Base-by-base conservation (phyloP, 805 yeast species). In the Candida anglica region DNA sequence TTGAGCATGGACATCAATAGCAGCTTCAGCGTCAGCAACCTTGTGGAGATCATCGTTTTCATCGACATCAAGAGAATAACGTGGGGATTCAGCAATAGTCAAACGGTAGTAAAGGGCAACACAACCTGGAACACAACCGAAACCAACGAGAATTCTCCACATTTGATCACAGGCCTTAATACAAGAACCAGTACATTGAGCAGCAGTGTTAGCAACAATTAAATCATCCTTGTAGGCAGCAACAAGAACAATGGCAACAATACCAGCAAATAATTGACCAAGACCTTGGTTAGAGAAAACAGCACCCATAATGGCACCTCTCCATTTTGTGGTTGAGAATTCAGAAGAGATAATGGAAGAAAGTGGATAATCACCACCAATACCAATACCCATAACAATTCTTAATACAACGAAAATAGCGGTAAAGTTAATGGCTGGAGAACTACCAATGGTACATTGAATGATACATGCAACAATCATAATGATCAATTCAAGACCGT, bases 221-320 rank as follows among this genome's bases (percentile, higher is more conserved):
- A 87, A 66, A 25, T 70, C 70, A 45, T 66, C 59, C 60, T 83
- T 85, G 74, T 82, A 88, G 50, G 79, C 95, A 37, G 81, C 84
- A 46, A 86, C 83, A 54, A 78, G 72, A 38, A 85, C 55, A 41
- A 87, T 65, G 37, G 95, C 86, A 49, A 87, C 85, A 45, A 87
- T 70, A 77, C 91, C 95, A 40, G 87, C 95, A 14, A 79, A 54
- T 41, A 88, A 75, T 70, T 89, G 96, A 62, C 97, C 97, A 80
- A 93, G 78, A 64, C 96, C 97, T 69, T 89, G 97, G 71, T 88
- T 88, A 38, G 96, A 91, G 63, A 89, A 89, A 37, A 87, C 96
- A 19, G 96, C 95, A 56, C 86, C 88, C 95, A 87, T 87, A 50
- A 86, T 86, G 45, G 96, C 95, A 75, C 96, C 96, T 79, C 96